Base-by-base conservation (phyloP, 2,329 filamentous ascomycete species). In the Exophiala viscosa region DNA sequence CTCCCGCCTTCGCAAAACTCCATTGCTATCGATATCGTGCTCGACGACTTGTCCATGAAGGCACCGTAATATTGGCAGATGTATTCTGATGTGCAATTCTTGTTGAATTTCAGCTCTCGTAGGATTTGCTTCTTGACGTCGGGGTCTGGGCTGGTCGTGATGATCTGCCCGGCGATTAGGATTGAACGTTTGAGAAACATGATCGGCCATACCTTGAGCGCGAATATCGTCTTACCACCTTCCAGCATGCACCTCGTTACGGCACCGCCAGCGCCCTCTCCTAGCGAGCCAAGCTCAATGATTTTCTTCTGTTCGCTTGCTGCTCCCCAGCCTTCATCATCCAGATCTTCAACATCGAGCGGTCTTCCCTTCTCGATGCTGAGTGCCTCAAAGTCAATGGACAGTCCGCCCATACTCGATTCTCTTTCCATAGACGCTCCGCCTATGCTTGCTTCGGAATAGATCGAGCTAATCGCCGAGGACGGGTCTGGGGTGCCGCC, bases 51-150 rank as follows among this genome's bases (percentile, higher is more conserved):
- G 67, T 99, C 92, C 68, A 95, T 89, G 69, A 97, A 99, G 36
- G 92, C 92, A 59, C 93, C 93, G 66, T 96, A 99, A 73, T 99
- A 99, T 59, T 87, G 85, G 73, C 93, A 99, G 65, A 99, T 99
- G 69, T 97, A 90, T 55, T 93, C 87, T 3, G 90, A 96, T 5
- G 89, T 90, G 69, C 93, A 97, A 61, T 91, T 89, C 73, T 96
- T 96, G 79, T 99, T 99, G 79, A 97, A 99, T 57, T 88, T 89
- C 48, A 99, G 79, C 70, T 99, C 93, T 66, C 93, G 87, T 55
- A 97, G 83, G 64, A 99, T 99, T 72, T 99, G 93, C 69, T 95
- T 96, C 78, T 96, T 97, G 57, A 97, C 90, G 67, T 96, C 92
- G 10, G 93, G 92, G 64, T 99, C 93, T 2, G 93, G 93, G 68